Conservation (phyloP, 768 basidiomycete species). For the Lactarius vividus region DNA sequence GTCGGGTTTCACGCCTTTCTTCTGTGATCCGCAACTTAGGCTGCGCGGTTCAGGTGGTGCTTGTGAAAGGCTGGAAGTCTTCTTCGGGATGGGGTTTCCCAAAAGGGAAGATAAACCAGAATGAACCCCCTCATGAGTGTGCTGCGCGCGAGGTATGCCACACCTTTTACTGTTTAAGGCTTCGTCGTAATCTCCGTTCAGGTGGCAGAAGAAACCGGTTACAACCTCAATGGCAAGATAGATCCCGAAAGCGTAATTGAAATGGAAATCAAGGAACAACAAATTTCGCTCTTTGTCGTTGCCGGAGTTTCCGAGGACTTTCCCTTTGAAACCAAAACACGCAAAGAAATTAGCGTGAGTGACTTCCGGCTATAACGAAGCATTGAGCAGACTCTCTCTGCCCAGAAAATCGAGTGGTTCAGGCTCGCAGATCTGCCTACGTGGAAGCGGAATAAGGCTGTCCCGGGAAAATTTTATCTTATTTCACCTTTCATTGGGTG, state of each 20-base stretch:
- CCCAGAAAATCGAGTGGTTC: conserved; percentile 97
- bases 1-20: conserved; percentile 41
- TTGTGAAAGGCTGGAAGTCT: conserved; percentile 98
- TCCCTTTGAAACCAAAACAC: conserved; percentile 86
- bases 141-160: conserved; percentile 83
- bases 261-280: conserved; percentile 85
- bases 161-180: background rate
- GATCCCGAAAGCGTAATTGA: conserved; percentile 71
- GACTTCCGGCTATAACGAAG: conserved; percentile 8
- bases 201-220: conserved; percentile 98
- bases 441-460: conserved; percentile 77
- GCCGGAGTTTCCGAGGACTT: conserved; percentile 85
- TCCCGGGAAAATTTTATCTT: conserved; percentile 84
- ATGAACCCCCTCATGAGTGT: conserved; percentile 79
- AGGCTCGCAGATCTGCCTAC: conserved; percentile 84
- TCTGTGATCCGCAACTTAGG: conserved; percentile 24
- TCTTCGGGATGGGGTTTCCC: conserved; percentile 99
- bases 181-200: conserved; percentile 35
- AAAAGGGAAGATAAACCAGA: conserved; percentile 98
- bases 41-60: conserved; percentile 64
- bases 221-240: conserved; percentile 72
- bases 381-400: conserved; percentile 27
- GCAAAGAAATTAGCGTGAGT: conserved; percentile 96
- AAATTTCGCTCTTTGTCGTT: conserved; percentile 88
- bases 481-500: conserved; percentile 92